Evolutionary conservation across 495 filamentous ascomycete genomes (phyloP).

Genomic region (Clohesyomyces aquaticus): DNA sequence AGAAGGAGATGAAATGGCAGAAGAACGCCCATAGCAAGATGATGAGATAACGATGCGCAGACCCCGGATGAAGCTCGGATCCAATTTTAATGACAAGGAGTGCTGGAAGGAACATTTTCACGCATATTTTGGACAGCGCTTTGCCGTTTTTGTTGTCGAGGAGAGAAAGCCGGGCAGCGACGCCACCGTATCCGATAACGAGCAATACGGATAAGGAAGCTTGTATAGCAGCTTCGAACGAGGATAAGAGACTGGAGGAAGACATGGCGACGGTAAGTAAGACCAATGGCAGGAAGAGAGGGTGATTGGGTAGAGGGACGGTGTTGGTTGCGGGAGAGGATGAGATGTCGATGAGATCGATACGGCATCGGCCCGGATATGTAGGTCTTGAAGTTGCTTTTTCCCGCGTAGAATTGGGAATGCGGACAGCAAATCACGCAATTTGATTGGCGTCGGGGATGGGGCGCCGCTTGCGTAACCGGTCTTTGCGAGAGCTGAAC

Average conservation of each 20-base stretch:
- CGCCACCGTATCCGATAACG: slow-evolving; percentile 63
- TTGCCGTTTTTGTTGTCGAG: slow-evolving; percentile 58
- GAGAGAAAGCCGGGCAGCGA: slow-evolving; percentile 58
- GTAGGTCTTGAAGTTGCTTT: slow-evolving; percentile 9
- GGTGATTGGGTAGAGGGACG: neutral
- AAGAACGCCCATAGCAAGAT: slow-evolving; percentile 60
- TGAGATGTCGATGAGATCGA: slow-evolving; percentile 5
- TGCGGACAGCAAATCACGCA: slow-evolving; percentile 30
- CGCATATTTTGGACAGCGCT: slow-evolving; percentile 65
- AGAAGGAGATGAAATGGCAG: slow-evolving; percentile 57
- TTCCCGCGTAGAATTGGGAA: slow-evolving; percentile 26
- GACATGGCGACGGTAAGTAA: neutral
- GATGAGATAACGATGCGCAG: slow-evolving; percentile 59
- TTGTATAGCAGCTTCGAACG: slow-evolving; percentile 70
- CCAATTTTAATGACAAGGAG: slow-evolving; percentile 68
- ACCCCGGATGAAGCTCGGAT: slow-evolving; percentile 59
- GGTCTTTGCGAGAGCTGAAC: neutral
- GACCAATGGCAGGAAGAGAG: neutral
- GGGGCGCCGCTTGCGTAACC: slow-evolving; percentile 16
- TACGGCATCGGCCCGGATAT: neutral
- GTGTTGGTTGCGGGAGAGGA: neutral
- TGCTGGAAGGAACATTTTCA: slow-evolving; percentile 68
- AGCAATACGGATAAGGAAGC: slow-evolving; percentile 68
- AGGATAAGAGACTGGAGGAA: slow-evolving; percentile 40
- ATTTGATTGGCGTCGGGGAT: slow-evolving; percentile 3